phyloP scores from a whole-genome alignment of 345 rosid genomes.

The Mangifera indica region DNA sequence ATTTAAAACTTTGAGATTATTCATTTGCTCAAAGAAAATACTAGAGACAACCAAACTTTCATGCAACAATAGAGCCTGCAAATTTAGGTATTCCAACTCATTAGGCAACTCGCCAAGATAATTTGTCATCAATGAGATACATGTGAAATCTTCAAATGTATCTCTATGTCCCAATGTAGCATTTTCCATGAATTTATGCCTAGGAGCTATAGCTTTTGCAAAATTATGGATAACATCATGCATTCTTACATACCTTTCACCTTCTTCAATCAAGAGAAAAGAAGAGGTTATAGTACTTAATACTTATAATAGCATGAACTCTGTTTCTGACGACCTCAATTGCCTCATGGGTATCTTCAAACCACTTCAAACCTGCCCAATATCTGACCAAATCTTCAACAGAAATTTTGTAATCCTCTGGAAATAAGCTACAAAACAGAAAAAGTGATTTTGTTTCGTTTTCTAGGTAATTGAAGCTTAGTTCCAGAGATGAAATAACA shows the following conservation, averaged over 20 bases:
- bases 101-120: background rate
- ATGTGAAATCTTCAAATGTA: background rate
- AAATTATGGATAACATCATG: background rate
- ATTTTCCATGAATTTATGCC: background rate
- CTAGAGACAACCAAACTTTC: background rate
- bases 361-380: conserved; percentile 9
- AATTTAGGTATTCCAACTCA: background rate
- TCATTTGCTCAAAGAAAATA: conserved; percentile 3
- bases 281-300: background rate
- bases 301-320: background rate
- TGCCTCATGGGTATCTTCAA: background rate
- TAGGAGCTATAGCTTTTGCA: background rate
- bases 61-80: background rate
- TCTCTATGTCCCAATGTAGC: background rate
- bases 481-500: background rate
- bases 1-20: background rate
- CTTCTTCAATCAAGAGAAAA: background rate
- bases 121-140: conserved; percentile 11
- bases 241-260: background rate
- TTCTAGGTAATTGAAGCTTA: background rate
- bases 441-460: conserved; percentile 5
- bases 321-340: background rate
- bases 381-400: conserved; percentile 4
- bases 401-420: conserved; percentile 6
- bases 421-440: conserved; percentile 16